Evolutionary conservation across 192 early-diverging fungal species (phyloP).

Genomic region (Linnemannia hyalina): DNA sequence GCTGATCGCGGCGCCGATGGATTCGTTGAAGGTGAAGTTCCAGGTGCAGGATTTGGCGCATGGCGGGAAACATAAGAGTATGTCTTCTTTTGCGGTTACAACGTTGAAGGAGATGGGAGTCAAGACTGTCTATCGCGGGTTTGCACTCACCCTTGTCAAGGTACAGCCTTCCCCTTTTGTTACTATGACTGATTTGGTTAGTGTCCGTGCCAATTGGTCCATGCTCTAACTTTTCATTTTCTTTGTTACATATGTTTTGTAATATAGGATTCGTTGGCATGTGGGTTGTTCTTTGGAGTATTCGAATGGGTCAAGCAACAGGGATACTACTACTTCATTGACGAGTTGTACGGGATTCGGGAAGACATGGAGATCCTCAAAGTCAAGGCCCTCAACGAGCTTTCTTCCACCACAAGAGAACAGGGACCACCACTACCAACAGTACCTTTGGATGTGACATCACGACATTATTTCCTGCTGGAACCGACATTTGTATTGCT

Average conservation of each 20-base stretch:
- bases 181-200: background rate
- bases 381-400: slow-evolving; percentile 1
- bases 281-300: slow-evolving; percentile 81
- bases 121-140: slow-evolving; percentile 69
- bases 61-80: slow-evolving; percentile 79
- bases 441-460: slow-evolving; percentile 28
- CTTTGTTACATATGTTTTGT: background rate
- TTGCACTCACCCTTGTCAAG: slow-evolving; percentile 63
- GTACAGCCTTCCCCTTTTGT: slow-evolving; percentile 26
- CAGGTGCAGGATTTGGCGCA: slow-evolving; percentile 79
- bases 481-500: slow-evolving; percentile 70
- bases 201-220: background rate
- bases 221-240: background rate
- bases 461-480: slow-evolving; percentile 58
- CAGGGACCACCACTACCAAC: slow-evolving; percentile 33
- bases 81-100: slow-evolving; percentile 73
- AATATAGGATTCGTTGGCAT: slow-evolving; percentile 74
- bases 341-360: slow-evolving; percentile 61
- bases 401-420: background rate
- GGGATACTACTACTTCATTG: slow-evolving; percentile 73
- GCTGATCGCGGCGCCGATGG: slow-evolving; percentile 78
- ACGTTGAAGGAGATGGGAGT: slow-evolving; percentile 69
- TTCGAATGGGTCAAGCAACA: slow-evolving; percentile 84
- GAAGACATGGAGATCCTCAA: slow-evolving; percentile 50
- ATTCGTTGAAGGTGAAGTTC: slow-evolving; percentile 80